Evolutionary conservation across 768 basidiomycete genomes (phyloP), one percentile per base, ranked within the genome.

Genomic region (Steccherinum ochraceum): DNA sequence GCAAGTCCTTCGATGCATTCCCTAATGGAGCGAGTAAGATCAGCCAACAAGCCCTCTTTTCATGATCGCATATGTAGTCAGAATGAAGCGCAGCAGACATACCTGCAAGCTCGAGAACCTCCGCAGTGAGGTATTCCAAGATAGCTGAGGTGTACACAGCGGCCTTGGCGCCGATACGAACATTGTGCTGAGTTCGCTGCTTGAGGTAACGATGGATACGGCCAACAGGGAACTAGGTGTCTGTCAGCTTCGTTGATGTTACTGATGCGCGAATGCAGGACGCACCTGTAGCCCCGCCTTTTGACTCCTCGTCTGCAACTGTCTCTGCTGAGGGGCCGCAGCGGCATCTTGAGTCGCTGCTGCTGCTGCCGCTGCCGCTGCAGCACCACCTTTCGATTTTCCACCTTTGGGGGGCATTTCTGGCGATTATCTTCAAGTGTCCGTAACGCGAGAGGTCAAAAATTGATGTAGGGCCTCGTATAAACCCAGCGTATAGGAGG

Each of bases 121-220:
- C 94, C 10, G 94, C 94, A 0, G 93, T 95, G 47, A 98, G 76
- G 64, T 98, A 97, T 68, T 98, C 94, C 50, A 96, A 77, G 58
- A 96, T 93, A 25, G 94, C 93, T 30, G 89, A 85, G n/a, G 91
- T 92, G 68, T 95, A 95, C 13, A 97, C 94, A 7, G 94, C 93
- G 23, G 93, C 93, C 67, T 96, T 96, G n/a, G 93, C 94, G 24
- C 93, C 94, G 56, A 98, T 92, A 30, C 93, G 87, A 49, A 95
- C 85, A 63, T 93, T 94, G 69, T 94, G 86, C 65, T 93, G 89
- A 16, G 91, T 95, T 57, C 88, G 80, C 63, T 86, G 86, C 67
- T 96, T 93, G 58, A 96, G 72, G 71, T 90, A 95, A 73, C 94
- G 82, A 66, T 98, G 94, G 51, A 96, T 93, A 90, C 93, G 93